Percentiles rank a stretch among this genome's conserved stretches.
phyloP scores from a whole-genome alignment of 2,329 filamentous ascomycete genomes.

The Pseudogymnoascus sp. region DNA sequence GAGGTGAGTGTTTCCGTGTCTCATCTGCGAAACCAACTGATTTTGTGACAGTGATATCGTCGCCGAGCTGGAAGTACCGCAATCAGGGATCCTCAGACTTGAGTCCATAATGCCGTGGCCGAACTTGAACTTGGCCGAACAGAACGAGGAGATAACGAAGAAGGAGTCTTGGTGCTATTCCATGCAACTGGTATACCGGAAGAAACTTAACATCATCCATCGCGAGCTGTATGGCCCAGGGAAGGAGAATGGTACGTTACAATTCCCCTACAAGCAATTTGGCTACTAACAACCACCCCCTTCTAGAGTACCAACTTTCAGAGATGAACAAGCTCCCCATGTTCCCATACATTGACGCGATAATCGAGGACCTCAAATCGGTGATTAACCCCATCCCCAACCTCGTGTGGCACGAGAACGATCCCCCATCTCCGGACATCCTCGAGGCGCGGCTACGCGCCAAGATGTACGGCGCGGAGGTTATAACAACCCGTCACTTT shows the following conservation, averaged over 20 bases:
- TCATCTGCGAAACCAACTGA: not conserved
- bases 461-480: slow-evolving; percentile 89
- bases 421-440: slow-evolving; percentile 66
- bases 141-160: slow-evolving; percentile 36
- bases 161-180: slow-evolving; percentile 50
- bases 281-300: not conserved
- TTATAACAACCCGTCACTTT: slow-evolving; percentile 81
- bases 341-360: slow-evolving; percentile 39
- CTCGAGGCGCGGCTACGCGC: slow-evolving; percentile 76
- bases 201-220: slow-evolving; percentile 56
- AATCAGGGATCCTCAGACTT: slow-evolving; percentile 52
- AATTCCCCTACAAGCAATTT: slow-evolving; percentile 3
- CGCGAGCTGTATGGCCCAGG: slow-evolving; percentile 28
- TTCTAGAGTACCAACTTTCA: not conserved
- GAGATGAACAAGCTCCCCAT: slow-evolving; percentile 14
- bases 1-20: slow-evolving; percentile 45
- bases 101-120: slow-evolving; percentile 61
- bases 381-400: slow-evolving; percentile 11
- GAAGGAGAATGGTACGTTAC: not conserved
- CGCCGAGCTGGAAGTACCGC: slow-evolving; percentile 65
- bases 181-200: slow-evolving; percentile 56
- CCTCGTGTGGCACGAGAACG: slow-evolving; percentile 49
- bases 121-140: slow-evolving; percentile 39
- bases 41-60: slow-evolving; percentile 65
- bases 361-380: slow-evolving; percentile 33